A percentile compares a stretch with the other conserved stretches of the same genome.
These are phyloP conservation scores for Thelephora terrestris DNA, from an alignment of 1,284 basidiomycete genomes.

Conservation along the genomic window DNA sequence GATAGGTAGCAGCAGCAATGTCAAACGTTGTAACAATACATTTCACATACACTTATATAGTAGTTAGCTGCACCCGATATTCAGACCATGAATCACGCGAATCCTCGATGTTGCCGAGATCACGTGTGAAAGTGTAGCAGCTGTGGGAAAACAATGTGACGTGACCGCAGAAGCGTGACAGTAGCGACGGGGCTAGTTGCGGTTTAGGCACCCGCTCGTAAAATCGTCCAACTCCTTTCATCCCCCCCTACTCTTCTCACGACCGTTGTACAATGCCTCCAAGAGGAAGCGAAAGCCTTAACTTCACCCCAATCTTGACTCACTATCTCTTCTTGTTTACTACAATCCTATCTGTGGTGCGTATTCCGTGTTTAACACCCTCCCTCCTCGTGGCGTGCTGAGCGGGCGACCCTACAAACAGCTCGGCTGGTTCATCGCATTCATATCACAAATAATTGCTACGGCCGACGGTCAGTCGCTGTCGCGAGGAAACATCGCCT, in stretches of 20 bases:
- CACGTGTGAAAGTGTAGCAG: too few relatives aligned
- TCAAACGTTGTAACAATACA: too few relatives aligned
- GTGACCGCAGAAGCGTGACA: too few relatives aligned
- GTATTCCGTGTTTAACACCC: conserved; percentile 18
- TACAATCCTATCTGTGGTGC: conserved; percentile 67
- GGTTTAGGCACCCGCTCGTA: too few relatives aligned
- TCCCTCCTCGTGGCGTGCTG: conserved; percentile 2
- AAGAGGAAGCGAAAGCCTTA: conserved; percentile 49
- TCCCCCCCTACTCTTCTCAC: neutral
- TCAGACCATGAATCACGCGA: too few relatives aligned
- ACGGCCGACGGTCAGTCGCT: conserved; percentile 48
- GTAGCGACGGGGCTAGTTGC: too few relatives aligned
- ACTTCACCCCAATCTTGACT: conserved; percentile 78
- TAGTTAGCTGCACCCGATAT: too few relatives aligned
- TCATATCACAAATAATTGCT: conserved; percentile 71
- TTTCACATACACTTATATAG: too few relatives aligned
- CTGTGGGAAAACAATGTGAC: too few relatives aligned
- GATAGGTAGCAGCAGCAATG: neutral
- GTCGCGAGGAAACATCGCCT: conserved; percentile 5
- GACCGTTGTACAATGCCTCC: conserved; percentile 31
- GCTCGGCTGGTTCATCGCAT: conserved; percentile 89
- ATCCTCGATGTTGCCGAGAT: too few relatives aligned
- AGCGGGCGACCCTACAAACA: conserved; percentile 21
- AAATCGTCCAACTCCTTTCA: conserved; percentile 1
- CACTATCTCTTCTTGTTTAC: conserved; percentile 89